These are phyloP conservation scores for Beauveria pseudobassiana DNA, from an alignment of 2,329 filamentous ascomycete species.

Conservation along the genomic window DNA sequence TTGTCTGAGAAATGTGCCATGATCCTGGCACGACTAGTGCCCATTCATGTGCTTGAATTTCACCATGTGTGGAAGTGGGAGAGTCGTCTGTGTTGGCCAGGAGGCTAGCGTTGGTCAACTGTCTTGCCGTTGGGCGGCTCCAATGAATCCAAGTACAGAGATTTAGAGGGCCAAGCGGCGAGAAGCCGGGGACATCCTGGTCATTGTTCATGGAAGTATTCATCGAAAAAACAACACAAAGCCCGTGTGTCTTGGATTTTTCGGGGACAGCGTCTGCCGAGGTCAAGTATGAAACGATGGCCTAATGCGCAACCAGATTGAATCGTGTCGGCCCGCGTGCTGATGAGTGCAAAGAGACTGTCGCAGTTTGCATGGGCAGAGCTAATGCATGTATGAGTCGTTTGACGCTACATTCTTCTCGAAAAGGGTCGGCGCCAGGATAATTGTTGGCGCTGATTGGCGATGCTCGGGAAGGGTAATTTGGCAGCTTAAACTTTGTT, in stretches of 20 bases:
- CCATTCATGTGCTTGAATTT: slow-evolving; percentile 5
- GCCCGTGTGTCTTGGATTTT: neutral
- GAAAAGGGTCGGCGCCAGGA: neutral
- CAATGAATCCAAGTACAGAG: no score
- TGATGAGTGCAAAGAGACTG: neutral
- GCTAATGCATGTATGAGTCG: neutral
- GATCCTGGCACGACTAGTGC: neutral
- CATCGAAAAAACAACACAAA: neutral
- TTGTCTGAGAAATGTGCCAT: neutral
- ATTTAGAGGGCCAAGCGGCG: no score
- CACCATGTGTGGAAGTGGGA: slow-evolving; percentile 3
- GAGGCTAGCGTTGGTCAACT: neutral
- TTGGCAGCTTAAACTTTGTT: neutral
- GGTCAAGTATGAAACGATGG: neutral
- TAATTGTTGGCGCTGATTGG: neutral
- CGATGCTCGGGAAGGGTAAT: neutral
- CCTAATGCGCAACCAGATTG: neutral
- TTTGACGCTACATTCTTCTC: neutral
- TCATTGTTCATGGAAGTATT: neutral
- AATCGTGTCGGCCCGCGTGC: neutral
- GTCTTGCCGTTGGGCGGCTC: neutral
- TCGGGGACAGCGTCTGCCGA: neutral
- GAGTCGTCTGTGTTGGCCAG: neutral
- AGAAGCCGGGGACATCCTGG: neutral
- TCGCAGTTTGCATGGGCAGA: neutral